phyloP scores from a whole-genome alignment of 441 rosid species.

The Brassica hybrid region DNA sequence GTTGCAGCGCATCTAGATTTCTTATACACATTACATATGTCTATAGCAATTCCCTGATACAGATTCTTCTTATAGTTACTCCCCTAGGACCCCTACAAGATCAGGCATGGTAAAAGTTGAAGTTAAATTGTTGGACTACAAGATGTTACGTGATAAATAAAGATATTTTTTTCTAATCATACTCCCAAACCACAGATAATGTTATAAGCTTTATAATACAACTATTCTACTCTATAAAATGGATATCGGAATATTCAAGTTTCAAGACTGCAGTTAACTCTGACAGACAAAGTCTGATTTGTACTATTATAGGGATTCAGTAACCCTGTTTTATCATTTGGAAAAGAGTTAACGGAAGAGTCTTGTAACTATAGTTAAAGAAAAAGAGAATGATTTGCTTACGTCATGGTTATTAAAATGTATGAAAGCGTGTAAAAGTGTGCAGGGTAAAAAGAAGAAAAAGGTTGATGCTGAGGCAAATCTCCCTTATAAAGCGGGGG shows the following conservation, averaged over 20 bases:
- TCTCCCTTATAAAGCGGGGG: constrained; percentile 61
- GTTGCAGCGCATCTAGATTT: too few species aligned
- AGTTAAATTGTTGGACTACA: neutral
- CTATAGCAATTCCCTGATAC: neutral
- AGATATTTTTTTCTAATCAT: neutral
- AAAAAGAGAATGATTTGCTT: neutral
- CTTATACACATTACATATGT: too few species aligned
- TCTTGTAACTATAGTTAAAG: too few species aligned
- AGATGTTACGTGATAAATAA: neutral
- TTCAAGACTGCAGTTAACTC: too few species aligned
- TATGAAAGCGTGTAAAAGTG: neutral
- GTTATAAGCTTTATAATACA: neutral
- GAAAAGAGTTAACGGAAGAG: too few species aligned
- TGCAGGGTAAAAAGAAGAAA: constrained; percentile 35
- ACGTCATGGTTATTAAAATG: constrained; percentile 6
- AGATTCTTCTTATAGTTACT: neutral
- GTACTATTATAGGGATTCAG: too few species aligned
- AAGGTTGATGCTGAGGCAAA: neutral
- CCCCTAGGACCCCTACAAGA: neutral
- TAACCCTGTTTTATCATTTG: too few species aligned
- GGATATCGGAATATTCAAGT: too few species aligned
- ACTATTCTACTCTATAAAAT: too few species aligned
- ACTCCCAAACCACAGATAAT: neutral
- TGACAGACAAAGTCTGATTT: too few species aligned
- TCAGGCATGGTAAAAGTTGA: neutral